Base-by-base conservation (phyloP, 306 rosid genomes). In the barrel medic (Medicago truncatula) region DNA sequence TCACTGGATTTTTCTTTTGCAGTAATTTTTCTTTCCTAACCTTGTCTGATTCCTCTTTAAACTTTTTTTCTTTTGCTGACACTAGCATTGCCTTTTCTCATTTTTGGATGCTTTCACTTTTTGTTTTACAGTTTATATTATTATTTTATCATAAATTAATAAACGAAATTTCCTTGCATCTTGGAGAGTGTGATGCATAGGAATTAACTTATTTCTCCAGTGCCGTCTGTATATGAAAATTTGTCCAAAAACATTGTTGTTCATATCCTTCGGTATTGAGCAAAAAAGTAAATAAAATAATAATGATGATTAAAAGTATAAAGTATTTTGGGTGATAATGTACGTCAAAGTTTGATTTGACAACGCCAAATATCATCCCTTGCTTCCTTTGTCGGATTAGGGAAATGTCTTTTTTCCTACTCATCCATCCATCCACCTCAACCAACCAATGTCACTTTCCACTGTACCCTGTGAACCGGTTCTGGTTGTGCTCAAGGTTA, bases 341-440 rank as follows among this genome's bases (percentile, higher is more conserved):
- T 57, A 62, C 69, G 52, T 14, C 34, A 66, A 80, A 58, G 70
- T 43, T 17, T 80, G 66, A 66, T 73, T 67, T 74, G 76, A 44
- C 81, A 59, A 36, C 0, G n/a, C 66, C 31, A 67, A 80, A 67
- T 80, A 64, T 23, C 25, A 21, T 68, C 46, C 56, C 10, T 57
- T 21, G 70, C 36, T 47, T 36, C 74, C 44, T 39, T 67, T 61
- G 41, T 75, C 8, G 69, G 79, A 9, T 53, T 53, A 36, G 41
- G 67, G 9, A 28, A 56, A 28, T 28, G 23, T 16, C 68, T 76
- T 73, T 21, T 71, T 76, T 63, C 53, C 57, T 44, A 67, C 56
- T 75, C 76, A 80, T 23, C 77, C 67, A 80, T 23, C 77, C 67
- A 49, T 31, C 70, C 34, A 13, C 28, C 61, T 9, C 23, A 46